A percentile compares a stretch with the other conserved stretches of the same genome.
Evolutionary conservation across 495 filamentous ascomycete species (phyloP).

Genomic region (Friedmanniomyces simplex): DNA sequence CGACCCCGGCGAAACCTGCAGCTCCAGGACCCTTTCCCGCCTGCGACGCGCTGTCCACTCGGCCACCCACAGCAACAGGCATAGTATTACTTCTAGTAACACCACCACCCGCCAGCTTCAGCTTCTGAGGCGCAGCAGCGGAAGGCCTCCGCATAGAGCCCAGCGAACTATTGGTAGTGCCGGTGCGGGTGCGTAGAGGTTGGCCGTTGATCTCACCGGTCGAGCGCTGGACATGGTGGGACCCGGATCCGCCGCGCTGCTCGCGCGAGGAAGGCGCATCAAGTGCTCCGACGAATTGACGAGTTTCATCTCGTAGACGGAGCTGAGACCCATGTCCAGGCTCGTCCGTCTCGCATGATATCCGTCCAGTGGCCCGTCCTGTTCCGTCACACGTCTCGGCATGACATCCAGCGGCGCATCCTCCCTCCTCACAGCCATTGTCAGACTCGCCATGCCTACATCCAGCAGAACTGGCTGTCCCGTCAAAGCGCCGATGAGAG

Average conservation of each 20-base stretch:
- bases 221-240: too few species aligned
- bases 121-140: neutral
- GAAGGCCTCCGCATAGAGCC: conserved; percentile 30
- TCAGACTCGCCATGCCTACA: conserved; percentile 79
- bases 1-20: conserved; percentile 6
- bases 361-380: neutral
- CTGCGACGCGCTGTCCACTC: too few species aligned
- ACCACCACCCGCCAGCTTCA: too few species aligned
- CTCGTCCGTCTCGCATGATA: conserved; percentile 21
- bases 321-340: conserved; percentile 35
- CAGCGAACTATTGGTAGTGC: conserved; percentile 20
- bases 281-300: conserved; percentile 75
- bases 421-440: conserved; percentile 70
- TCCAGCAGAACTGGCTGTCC: conserved; percentile 82
- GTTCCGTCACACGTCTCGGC: neutral
- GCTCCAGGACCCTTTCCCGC: neutral
- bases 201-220: conserved; percentile 18
- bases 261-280: conserved; percentile 38
- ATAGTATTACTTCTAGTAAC: neutral
- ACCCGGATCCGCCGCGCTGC: conserved; percentile 4
- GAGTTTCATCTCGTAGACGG: conserved; percentile 67
- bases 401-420: neutral
- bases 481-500: conserved; percentile 79
- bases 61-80: too few species aligned
- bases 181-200: neutral